A percentile compares a stretch with the other conserved stretches of the same genome.
These are phyloP conservation scores for Trichosporon sp. DNA, from an alignment of 1,284 basidiomycete species.

Conservation along the genomic window DNA sequence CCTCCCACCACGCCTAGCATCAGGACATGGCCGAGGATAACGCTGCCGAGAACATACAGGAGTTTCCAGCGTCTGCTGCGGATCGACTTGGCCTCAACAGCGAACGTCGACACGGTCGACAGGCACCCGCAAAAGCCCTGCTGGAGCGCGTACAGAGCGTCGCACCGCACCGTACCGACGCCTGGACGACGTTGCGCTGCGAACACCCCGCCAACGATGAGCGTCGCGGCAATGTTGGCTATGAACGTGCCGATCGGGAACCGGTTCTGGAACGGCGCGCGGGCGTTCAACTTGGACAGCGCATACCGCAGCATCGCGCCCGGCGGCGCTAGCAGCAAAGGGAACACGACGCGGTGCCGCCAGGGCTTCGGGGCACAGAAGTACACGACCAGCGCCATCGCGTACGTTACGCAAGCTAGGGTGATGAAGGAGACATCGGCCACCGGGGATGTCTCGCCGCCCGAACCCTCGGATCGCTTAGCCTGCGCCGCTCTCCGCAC, in stretches of 20 bases:
- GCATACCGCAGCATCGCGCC: conserved; percentile 83
- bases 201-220: conserved; percentile 70
- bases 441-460: conserved; percentile 33
- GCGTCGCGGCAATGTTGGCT: conserved; percentile 81
- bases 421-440: conserved; percentile 47
- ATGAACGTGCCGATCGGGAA: conserved; percentile 86
- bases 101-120: conserved; percentile 92
- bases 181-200: conserved; percentile 67
- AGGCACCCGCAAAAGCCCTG: conserved; percentile 96
- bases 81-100: conserved; percentile 72
- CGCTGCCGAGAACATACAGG: conserved; percentile 71
- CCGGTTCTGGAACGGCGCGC: conserved; percentile 58
- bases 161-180: conserved; percentile 62
- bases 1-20: conserved; percentile 76
- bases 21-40: conserved; percentile 70
- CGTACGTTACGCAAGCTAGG: conserved; percentile 55
- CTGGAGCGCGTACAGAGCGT: conserved; percentile 73
- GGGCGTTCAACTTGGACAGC: conserved; percentile 72
- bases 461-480: conserved; percentile 35
- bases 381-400: conserved; percentile 70
- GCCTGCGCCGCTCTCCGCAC: conserved; percentile 26
- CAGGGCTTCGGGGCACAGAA: conserved; percentile 70
- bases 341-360: conserved; percentile 79
- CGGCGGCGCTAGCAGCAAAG: conserved; percentile 86
- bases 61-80: conserved; percentile 58